Evolutionary conservation across 2,329 filamentous ascomycete species (phyloP), one percentile per base, ranked within the genome.

Genomic region (Cadophora gregata): DNA sequence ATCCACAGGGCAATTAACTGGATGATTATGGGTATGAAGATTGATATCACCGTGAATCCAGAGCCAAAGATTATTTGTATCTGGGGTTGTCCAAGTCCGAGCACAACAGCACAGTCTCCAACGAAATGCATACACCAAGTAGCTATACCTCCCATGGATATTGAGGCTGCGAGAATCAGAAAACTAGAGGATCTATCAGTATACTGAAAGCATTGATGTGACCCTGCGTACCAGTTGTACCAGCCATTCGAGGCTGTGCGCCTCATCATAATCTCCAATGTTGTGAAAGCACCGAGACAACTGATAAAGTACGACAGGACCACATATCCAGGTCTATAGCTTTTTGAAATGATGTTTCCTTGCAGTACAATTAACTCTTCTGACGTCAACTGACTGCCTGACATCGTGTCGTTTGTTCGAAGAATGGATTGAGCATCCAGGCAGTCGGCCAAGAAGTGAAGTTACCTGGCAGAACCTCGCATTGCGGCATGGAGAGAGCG

Each of bases 51-150:
- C 0, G 92, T 96, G 76, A 89, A 92, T 29, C 86, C 85, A 63
- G 86, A 81, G 61, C 86, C 92, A 81, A 96, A 96, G 42, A 87
- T 84, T 61, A 96, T 89, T 70, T 95, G 92, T 12, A 93, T 81
- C 42, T 86, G 80, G 14, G 80, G 69, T 67, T 86, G 79, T 47
- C 90, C 90, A 69, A 88, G 71, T 47, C 84, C 89, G 21, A 97
- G 84, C 29, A 90, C 81, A 68, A 95, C 91, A 16, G 93, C 92
- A 62, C 90, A 85, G 76, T 96, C 95, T 25, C 92, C 93, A 71
- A 96, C 90, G 74, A 92, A 95, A 76, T 96, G 92, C 85, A 92
- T 91, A 73, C 86, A 90, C 90, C 89, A 93, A 66, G 91, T 91
- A 47, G 89, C 83, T 68, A 93, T 87, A 2, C 89, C 90, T 8